Percentiles rank a stretch among this genome's conserved stretches.
Evolutionary conservation across 441 rosid genomes (phyloP).

Genomic region (Omphalea diandra): DNA sequence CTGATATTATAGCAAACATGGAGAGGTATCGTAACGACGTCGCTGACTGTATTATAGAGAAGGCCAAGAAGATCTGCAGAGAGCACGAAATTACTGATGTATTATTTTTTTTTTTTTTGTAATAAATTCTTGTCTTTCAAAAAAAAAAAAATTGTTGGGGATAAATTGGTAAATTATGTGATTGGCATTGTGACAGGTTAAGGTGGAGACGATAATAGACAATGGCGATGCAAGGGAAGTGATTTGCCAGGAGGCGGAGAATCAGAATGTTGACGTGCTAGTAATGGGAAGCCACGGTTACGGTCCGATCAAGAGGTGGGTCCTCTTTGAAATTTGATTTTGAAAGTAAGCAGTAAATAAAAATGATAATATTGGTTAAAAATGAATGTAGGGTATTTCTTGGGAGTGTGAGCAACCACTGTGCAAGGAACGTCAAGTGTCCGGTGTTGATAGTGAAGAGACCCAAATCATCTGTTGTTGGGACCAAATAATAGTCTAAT

Average conservation of each 20-base stretch:
- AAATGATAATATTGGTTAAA: too few species aligned
- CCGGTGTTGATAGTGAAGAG: slow-evolving; percentile 63
- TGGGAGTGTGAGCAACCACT: slow-evolving; percentile 67
- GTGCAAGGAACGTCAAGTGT: slow-evolving; percentile 57
- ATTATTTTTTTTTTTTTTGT: not conserved
- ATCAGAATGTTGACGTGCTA: slow-evolving; percentile 39
- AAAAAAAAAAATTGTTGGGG: not conserved
- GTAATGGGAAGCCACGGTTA: slow-evolving; percentile 70
- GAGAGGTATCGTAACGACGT: slow-evolving; percentile 42
- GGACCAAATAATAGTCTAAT: slow-evolving; percentile 10
- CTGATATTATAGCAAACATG: slow-evolving; percentile 46
- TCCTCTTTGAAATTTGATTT: too few species aligned
- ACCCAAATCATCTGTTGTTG: slow-evolving; percentile 34
- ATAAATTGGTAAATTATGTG: not conserved
- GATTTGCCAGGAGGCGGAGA: slow-evolving; percentile 50
- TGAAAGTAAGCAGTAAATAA: too few species aligned
- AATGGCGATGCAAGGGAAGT: slow-evolving; percentile 59
- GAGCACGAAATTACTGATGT: slow-evolving; percentile 31
- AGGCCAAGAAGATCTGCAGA: slow-evolving; percentile 45
- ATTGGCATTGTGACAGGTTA: slow-evolving; percentile 38
- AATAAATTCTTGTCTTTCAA: not conserved
- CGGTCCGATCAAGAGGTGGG: slow-evolving; percentile 54
- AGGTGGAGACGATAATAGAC: slow-evolving; percentile 47
- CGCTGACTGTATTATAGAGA: slow-evolving; percentile 42
- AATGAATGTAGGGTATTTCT: slow-evolving; percentile 54